Percentiles rank a stretch among this genome's conserved stretches.
Evolutionary conservation across 768 basidiomycete genomes (phyloP).

Genomic region (Suillus lakei): DNA sequence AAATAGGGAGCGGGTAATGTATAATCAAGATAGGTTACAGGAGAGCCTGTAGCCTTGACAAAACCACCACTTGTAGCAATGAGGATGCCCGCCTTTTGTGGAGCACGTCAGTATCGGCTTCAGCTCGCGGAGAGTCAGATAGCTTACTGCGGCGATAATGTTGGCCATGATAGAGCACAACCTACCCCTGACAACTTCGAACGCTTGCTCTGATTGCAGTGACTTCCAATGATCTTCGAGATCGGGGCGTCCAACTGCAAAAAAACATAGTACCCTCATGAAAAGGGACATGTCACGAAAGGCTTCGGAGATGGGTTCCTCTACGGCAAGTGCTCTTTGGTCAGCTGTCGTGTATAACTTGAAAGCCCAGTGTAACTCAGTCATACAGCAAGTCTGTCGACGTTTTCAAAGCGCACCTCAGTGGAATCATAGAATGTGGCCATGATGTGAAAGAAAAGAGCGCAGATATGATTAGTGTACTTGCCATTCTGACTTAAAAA

Average conservation of each 20-base stretch:
- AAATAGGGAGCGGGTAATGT: not conserved
- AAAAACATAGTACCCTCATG: not conserved
- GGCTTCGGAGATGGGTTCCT: not conserved
- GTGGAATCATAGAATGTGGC: no score
- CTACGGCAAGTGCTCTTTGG: not conserved
- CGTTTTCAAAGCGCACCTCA: no score
- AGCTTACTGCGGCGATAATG: not conserved
- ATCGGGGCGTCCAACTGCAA: not conserved
- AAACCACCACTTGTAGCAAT: not conserved
- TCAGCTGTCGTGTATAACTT: not conserved
- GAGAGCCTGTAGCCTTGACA: not conserved
- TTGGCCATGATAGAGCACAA: not conserved
- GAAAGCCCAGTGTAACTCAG: no score
- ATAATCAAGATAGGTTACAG: not conserved
- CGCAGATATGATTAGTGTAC: no score
- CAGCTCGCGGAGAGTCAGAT: not conserved
- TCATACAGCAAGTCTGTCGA: no score
- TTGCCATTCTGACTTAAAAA: no score
- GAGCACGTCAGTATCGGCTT: not conserved
- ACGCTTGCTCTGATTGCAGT: not conserved
- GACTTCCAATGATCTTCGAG: not conserved
- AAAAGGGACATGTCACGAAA: not conserved
- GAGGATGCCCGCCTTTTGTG: not conserved
- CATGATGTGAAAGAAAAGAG: no score
- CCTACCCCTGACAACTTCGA: not conserved